Evolutionary conservation across 495 filamentous ascomycete genomes (phyloP), one percentile per base, ranked within the genome.

Genomic region (Tuber borchii): DNA sequence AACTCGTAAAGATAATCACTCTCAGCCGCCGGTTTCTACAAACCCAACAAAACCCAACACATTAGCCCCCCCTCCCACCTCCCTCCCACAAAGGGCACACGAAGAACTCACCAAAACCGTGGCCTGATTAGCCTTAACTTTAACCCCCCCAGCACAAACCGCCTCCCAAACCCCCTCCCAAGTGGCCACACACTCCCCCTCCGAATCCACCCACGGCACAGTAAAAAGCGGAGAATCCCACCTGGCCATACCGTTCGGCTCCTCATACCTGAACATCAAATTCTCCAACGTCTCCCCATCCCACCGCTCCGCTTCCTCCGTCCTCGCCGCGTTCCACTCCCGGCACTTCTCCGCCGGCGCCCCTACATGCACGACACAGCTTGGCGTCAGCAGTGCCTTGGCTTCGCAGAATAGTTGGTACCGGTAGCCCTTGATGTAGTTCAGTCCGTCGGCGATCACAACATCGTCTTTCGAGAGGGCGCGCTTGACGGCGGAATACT

Each of bases 221-320:
- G 93, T 95, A 86, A 97, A 98, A 34, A 97, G 87, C 8, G 95
- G 95, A 77, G 91, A 92, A 83, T 99, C 95, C 95, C 95, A 99
- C 70, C 95, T 88, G 22, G 89, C 92, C 92, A 97, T 95, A 71
- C 92, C 90, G 85, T 94, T 97, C 20, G 95, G 95, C 85, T 98
- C 95, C 84, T 99, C 95, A 83, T 97, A 97, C 70, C 95, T 90
- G 82, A 94, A 97, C 70, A 97, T 90, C 26, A 99, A 89, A 84
- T 97, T 97, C 81, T 97, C 92, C 86, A 96, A 93, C 78, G 93
- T 90, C 6, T 90, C 88, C 0, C 86, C 83, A 8, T 87, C 86
- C 84, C 93, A 93, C 1, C 89, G 84, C n/a, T 87, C 86, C 72
- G 88, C 86, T 22, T 83, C 84, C 42, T 87, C 85, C 2, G 81